Base-by-base conservation (phyloP, 768 basidiomycete genomes). In the Leccinellum rugosiceps region DNA sequence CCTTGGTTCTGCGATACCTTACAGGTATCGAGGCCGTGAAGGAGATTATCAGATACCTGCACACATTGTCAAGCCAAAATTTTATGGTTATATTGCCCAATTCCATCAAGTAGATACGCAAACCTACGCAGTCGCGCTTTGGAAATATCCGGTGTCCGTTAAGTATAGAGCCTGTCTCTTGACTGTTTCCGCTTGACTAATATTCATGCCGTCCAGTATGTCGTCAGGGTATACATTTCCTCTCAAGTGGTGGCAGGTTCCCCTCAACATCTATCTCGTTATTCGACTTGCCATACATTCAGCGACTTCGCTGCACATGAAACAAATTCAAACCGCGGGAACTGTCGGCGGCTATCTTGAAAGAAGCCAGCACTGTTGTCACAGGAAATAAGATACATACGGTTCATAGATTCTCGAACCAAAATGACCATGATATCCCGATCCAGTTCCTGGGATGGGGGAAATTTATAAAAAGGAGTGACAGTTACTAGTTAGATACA, bases 371-470 rank as follows among this genome's bases (percentile, higher is more conserved):
- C n/a, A n/a, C n/a, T n/a, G n/a, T n/a, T n/a, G n/a, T n/a, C n/a
- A n/a, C n/a, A n/a, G n/a, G n/a, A n/a, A n/a, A n/a, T n/a, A n/a
- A n/a, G n/a, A n/a, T n/a, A n/a, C n/a, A n/a, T n/a, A n/a, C n/a
- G n/a, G n/a, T n/a, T n/a, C n/a, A n/a, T n/a, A n/a, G n/a, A n/a
- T n/a, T n/a, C n/a, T n/a, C n/a, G n/a, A n/a, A n/a, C n/a, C n/a
- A n/a, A n/a, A n/a, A n/a, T n/a, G n/a, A n/a, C n/a, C n/a, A n/a
- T n/a, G n/a, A n/a, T n/a, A 25, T 25, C 25, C 25, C 4, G 25
- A 25, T 68, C 58, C 67, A 67, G 54, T 66, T 66, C 66, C 49
- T 55, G 62, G 62, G 67, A 68, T 57, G 34, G 31, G 13, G 34
- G 50, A 51, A 54, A 30, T 50, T 15, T 47, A 58, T 26, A 53